A percentile compares a stretch with the other conserved stretches of the same genome.
Conservation (phyloP, 1,284 basidiomycete genomes). For the Moesziomyces sp. region DNA sequence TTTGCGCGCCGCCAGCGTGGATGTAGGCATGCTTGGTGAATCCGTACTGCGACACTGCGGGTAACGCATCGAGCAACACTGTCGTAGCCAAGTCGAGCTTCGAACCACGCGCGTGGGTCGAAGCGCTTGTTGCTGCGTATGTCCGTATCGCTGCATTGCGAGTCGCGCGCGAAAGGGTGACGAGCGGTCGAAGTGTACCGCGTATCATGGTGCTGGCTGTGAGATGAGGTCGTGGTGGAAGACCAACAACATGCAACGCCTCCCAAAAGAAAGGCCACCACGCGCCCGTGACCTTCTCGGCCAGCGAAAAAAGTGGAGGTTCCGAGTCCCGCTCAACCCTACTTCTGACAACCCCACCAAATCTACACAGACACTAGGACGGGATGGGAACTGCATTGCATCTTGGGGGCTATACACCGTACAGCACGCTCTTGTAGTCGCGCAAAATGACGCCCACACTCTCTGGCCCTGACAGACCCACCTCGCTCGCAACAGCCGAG, state of each 20-base stretch:
- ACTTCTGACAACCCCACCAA: background rate
- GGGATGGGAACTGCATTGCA: background rate
- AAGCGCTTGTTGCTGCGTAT: no score
- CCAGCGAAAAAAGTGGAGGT: background rate
- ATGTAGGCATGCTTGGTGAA: constrained; percentile 23
- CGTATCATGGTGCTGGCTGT: no score
- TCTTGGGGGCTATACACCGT: constrained; percentile 42
- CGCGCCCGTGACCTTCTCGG: no score
- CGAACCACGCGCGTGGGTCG: background rate
- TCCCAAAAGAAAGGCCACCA: no score
- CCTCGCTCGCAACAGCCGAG: constrained; percentile 64
- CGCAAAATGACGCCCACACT: constrained; percentile 65
- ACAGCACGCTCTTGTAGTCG: constrained; percentile 66
- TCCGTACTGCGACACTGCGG: constrained; percentile 13
- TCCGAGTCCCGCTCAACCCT: background rate
- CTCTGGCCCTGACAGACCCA: constrained; percentile 64
- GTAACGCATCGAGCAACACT: constrained; percentile 13
- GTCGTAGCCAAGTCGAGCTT: constrained; percentile 1
- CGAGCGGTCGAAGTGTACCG: no score
- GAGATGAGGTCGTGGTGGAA: no score
- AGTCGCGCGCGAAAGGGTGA: no score
- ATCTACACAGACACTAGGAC: no score
- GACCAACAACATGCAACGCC: no score
- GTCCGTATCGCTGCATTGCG: no score
- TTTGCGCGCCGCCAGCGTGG: background rate